A percentile compares a stretch with the other conserved stretches of the same genome.
Conservation (phyloP, 495 filamentous ascomycete genomes). For the Sabuloglossum arenarium region DNA sequence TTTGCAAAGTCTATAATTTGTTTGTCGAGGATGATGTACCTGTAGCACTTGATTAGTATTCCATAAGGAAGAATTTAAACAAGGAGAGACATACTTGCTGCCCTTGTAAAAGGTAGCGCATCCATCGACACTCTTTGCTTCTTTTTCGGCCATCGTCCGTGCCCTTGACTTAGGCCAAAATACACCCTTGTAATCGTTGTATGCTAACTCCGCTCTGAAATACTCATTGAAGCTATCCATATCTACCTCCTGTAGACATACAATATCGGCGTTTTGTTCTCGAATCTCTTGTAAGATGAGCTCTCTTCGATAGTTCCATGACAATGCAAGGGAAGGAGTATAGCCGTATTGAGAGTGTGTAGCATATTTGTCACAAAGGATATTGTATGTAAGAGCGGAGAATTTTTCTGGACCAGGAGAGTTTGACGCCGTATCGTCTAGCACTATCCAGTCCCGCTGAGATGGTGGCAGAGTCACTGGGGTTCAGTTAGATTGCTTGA, state of each 20-base stretch:
- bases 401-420: slow-evolving; percentile 32
- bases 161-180: slow-evolving; percentile 75
- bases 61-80: background rate
- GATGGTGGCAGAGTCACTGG: slow-evolving; percentile 50
- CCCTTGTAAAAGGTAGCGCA: slow-evolving; percentile 93
- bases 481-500: slow-evolving; percentile 4
- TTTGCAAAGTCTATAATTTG: slow-evolving; percentile 81
- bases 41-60: background rate
- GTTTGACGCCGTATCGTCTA: slow-evolving; percentile 31
- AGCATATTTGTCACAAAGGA: slow-evolving; percentile 77
- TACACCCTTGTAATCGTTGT: slow-evolving; percentile 76
- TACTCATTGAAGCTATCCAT: slow-evolving; percentile 75
- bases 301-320: slow-evolving; percentile 70
- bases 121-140: slow-evolving; percentile 73
- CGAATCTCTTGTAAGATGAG: slow-evolving; percentile 63
- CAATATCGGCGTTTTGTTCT: slow-evolving; percentile 63
- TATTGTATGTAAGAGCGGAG: slow-evolving; percentile 80
- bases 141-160: slow-evolving; percentile 75
- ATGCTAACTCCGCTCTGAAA: slow-evolving; percentile 62
- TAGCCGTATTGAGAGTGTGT: slow-evolving; percentile 75
- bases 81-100: slow-evolving; percentile 30
- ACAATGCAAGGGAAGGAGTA: slow-evolving; percentile 51
- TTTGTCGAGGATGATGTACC: slow-evolving; percentile 79
- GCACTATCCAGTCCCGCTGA: slow-evolving; percentile 47
- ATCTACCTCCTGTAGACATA: slow-evolving; percentile 87